Conservation (phyloP, 2,329 filamentous ascomycete species). For the Gliomastix tumulicola region DNA sequence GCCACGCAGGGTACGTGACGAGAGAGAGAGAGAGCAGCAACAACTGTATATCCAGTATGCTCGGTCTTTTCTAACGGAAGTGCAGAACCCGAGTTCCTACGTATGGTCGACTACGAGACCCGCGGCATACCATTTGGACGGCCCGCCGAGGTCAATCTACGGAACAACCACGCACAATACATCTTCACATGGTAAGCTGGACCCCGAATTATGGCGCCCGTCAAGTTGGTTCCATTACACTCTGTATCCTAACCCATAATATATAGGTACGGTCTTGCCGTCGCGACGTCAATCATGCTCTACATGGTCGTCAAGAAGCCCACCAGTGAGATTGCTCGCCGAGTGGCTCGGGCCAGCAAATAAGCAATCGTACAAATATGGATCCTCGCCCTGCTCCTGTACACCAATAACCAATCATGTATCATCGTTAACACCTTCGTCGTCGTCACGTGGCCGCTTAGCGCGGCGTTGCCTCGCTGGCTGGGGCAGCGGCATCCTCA, state of each 20-base stretch:
- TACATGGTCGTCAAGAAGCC: constrained; percentile 93
- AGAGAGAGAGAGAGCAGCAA: no score
- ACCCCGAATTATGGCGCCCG: no score
- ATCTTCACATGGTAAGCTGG: constrained; percentile 89
- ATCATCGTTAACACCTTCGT: constrained; percentile 27
- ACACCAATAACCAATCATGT: constrained; percentile 22
- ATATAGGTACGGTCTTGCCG: constrained; percentile 72
- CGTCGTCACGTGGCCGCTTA: constrained; percentile 18
- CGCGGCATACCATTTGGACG: constrained; percentile 87
- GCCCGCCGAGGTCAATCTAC: constrained; percentile 80
- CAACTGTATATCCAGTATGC: not conserved
- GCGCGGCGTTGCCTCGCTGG: constrained; percentile 38
- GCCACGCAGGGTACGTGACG: constrained; percentile 78
- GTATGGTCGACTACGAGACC: constrained; percentile 65
- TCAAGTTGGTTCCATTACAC: not conserved
- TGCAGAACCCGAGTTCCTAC: constrained; percentile 70
- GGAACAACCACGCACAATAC: constrained; percentile 97
- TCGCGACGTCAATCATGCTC: constrained; percentile 89
- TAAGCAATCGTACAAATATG: constrained; percentile 20
- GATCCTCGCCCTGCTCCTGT: no score
- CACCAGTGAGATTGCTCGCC: constrained; percentile 61
- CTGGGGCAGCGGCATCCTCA: constrained; percentile 61
- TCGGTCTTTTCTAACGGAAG: not conserved
- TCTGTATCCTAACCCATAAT: not conserved
- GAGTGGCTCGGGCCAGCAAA: constrained; percentile 66